phyloP scores from a whole-genome alignment of 106 monocot genomes.

The Chionographis japonica region DNA sequence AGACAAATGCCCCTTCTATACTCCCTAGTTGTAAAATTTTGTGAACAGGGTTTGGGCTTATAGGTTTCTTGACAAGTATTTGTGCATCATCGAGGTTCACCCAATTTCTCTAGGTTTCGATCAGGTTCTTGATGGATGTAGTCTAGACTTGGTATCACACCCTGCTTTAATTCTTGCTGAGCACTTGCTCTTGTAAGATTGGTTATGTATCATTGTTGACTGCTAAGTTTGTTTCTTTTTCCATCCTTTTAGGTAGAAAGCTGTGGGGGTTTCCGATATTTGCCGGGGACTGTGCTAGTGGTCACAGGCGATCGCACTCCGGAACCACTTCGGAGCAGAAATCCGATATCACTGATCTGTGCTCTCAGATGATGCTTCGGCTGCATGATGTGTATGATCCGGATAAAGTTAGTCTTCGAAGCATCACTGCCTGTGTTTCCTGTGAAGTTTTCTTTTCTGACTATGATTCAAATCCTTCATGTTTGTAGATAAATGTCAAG shows the following conservation, averaged over 20 bases:
- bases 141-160: no score
- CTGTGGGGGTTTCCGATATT: conserved; percentile 92
- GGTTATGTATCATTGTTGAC: neutral
- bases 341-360: conserved; percentile 68
- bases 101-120: no score
- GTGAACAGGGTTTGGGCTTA: no score
- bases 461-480: no score
- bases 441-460: neutral
- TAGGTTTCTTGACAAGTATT: no score
- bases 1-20: no score
- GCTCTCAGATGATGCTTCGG: conserved; percentile 88
- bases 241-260: conserved; percentile 56
- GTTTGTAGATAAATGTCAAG: conserved; percentile 74
- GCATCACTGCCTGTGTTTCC: neutral
- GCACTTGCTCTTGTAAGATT: no score
- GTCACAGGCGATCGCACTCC: conserved; percentile 42
- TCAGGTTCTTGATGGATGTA: no score
- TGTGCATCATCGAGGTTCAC: no score
- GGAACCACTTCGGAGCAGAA: conserved; percentile 68
- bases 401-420: conserved; percentile 44
- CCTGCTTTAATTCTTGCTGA: no score
- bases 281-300: conserved; percentile 84
- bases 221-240: neutral
- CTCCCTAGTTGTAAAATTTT: no score
- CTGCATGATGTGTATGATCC: conserved; percentile 87